Evolutionary conservation across 257 asterid genomes (phyloP), one percentile per base, ranked within the genome.

Genomic region (Penstemon newberryi): DNA sequence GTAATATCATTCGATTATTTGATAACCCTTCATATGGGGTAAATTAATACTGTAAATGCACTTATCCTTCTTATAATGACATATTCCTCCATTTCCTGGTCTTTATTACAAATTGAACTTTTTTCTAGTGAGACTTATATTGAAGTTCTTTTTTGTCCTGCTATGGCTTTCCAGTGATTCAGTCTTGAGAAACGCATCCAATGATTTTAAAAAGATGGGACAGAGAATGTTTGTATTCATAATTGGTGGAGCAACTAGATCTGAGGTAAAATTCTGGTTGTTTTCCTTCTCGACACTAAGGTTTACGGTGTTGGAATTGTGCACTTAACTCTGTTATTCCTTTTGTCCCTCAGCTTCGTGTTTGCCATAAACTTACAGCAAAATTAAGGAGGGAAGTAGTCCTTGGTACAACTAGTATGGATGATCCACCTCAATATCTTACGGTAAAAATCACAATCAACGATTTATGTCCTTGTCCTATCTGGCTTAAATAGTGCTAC

Each of bases 171-270:
- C 8, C 79, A 94, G 99, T 66, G 97, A 94, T 66, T 94, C 99
- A 0, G 82, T 65, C 74, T 70, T 91, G 83, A 86, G 73, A 79
- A 74, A 25, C 72, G 78, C 65, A 18, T 68, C 88, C 5, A 75
- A 45, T 43, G 99, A 93, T 57, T 79, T 66, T 39, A 93, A 82
- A 84, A 88, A 72, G 83, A 93, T 90, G 99, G 99, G 99, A 58
- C 96, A 85, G 64, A 90, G 99, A 60, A 88, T 90, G 49, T 93
- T 90, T 63, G 75, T 88, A 51, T 93, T 93, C 82, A 80, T 94
- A 62, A 81, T 90, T 43, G 99, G 99, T 44, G 99, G 99, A 41
- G 99, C 99, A 73, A 94, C 97, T 39, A 81, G 99, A 84, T 94
- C 99, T 8, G 99, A 94, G 96, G 99, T 91, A 79, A 60, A 67